phyloP scores from a whole-genome alignment of 2,329 filamentous ascomycete species.

The Colletotrichum incanum region DNA sequence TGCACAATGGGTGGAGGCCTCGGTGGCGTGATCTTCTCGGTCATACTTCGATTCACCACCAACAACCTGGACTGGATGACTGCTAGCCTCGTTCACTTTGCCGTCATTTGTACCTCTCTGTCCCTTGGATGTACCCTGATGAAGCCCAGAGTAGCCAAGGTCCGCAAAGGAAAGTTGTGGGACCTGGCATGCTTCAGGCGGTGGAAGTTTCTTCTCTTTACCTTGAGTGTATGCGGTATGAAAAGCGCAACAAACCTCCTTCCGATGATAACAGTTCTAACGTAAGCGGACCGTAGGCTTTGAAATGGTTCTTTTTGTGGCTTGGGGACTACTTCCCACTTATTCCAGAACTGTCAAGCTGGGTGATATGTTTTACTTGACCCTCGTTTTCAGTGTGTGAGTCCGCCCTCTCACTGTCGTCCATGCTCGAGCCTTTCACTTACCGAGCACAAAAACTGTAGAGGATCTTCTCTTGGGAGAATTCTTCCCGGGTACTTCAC shows the following conservation, averaged over 20 bases:
- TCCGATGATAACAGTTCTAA: background rate
- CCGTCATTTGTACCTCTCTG: slow-evolving; percentile 44
- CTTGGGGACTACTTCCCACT: slow-evolving; percentile 51
- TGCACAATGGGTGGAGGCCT: slow-evolving; percentile 49
- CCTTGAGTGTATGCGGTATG: slow-evolving; percentile 49
- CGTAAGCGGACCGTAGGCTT: slow-evolving; percentile 46
- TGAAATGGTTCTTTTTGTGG: slow-evolving; percentile 51
- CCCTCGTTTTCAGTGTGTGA: slow-evolving; percentile 52
- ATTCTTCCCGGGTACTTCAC: slow-evolving; percentile 46
- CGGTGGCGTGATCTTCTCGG: slow-evolving; percentile 51
- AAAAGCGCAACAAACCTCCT: background rate
- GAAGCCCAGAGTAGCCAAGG: slow-evolving; percentile 36
- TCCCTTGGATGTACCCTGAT: slow-evolving; percentile 46
- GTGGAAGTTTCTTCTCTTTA: slow-evolving; percentile 48
- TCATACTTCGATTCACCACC: slow-evolving; percentile 49
- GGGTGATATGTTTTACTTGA: slow-evolving; percentile 33
- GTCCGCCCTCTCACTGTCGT: slow-evolving; percentile 17
- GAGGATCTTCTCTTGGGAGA: slow-evolving; percentile 49
- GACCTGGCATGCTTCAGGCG: slow-evolving; percentile 43
- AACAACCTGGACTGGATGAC: slow-evolving; percentile 45
- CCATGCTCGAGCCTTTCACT: background rate
- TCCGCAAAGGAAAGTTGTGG: slow-evolving; percentile 25
- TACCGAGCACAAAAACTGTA: slow-evolving; percentile 18
- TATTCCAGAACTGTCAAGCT: slow-evolving; percentile 46
- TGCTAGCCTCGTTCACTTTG: slow-evolving; percentile 46